Evolutionary conservation across 306 rosid genomes (phyloP), one percentile per base, ranked within the genome.

Genomic region (Pachyrhizus erosus): DNA sequence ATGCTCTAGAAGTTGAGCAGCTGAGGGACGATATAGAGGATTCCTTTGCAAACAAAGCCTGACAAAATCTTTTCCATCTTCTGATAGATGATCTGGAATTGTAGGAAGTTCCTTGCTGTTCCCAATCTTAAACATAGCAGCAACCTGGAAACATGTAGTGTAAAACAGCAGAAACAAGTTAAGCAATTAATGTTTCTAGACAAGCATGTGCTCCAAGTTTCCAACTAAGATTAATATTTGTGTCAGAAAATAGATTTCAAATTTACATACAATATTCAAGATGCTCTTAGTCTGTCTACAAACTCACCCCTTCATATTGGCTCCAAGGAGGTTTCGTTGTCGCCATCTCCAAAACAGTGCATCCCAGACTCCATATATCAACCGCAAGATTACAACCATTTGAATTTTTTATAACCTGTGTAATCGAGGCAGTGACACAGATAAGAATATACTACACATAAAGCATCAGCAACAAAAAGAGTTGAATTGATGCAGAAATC

Each of bases 281-380:
- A 58, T 70, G 43, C 49, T 69, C 49, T 76, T 23, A 80, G 70
- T 64, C 71, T 37, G 42, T 54, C 68, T 46, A 60, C 70, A 46
- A 78, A 52, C 39, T 67, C 80, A 86, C 98, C 91, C 98, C 97
- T 90, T 94, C 98, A 72, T 88, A 90, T 82, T 94, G 97, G 84
- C 97, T 89, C 98, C 98, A 94, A 70, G 98, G 98, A 49, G 98
- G 98, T 80, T 93, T 94, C 75, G 97, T 78, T 1, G 97, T 94
- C 18, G 97, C 97, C 98, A 94, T 94, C 87, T 94, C 98, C 88
- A 94, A 86, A 78, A 94, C 98, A 48, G 98, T 94, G 87, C 98
- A 94, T 68, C 98, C 98, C 58, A 94, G 93, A 85, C 98, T 94
- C 97, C 98, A 94, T 60, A 94, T 90, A 87, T 94, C 98, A 88